These are phyloP conservation scores for Uncinocarpus reesii DNA, from an alignment of 2,329 filamentous ascomycete species.

Conservation along the genomic window DNA sequence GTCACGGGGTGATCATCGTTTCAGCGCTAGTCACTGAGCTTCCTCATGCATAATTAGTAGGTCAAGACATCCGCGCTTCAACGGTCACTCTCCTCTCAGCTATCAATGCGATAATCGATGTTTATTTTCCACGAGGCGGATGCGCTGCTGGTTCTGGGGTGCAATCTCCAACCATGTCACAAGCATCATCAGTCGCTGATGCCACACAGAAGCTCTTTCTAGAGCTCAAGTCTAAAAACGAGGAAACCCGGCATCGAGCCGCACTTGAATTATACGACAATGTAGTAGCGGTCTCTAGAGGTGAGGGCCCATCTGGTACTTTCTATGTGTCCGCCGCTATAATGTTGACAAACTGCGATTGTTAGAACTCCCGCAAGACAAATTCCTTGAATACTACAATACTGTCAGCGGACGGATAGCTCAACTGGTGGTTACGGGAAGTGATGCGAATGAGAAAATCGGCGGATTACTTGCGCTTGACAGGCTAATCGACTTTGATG, in stretches of 20 bases:
- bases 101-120: constrained; percentile 10
- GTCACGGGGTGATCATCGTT: not conserved
- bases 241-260: constrained; percentile 41
- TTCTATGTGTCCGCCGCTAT: not conserved
- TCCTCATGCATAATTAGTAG: too few species aligned
- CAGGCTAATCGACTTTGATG: constrained; percentile 89
- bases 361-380: constrained; percentile 66
- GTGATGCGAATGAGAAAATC: constrained; percentile 76
- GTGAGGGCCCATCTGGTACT: constrained; percentile 22
- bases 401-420: constrained; percentile 56
- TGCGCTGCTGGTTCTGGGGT: constrained; percentile 9
- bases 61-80: too few species aligned
- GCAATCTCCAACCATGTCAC: constrained; percentile 32
- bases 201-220: constrained; percentile 46
- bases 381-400: constrained; percentile 62
- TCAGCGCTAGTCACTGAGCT: too few species aligned
- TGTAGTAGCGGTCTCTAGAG: constrained; percentile 38
- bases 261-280: constrained; percentile 40
- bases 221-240: constrained; percentile 49
- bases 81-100: not conserved
- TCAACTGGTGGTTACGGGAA: constrained; percentile 69
- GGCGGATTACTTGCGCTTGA: constrained; percentile 89
- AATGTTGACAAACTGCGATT: not conserved
- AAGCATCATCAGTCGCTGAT: constrained; percentile 39
- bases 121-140: constrained; percentile 6